Conservation (phyloP, 257 asterid species). For the Solanum peruvianum region DNA sequence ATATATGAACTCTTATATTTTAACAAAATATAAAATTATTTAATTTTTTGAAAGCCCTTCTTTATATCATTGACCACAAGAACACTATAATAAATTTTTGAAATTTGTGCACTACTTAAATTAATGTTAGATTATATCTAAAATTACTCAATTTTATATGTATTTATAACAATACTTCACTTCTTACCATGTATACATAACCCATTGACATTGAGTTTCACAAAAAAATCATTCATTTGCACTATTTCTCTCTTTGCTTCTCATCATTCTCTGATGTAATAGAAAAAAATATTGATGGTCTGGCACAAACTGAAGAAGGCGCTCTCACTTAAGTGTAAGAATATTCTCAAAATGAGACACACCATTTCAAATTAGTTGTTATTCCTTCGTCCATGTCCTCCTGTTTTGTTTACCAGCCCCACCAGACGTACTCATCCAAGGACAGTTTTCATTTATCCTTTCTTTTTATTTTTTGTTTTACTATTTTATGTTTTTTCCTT, state of each 20-base stretch:
- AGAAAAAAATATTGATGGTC: background rate
- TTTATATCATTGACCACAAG: no score
- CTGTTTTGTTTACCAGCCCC: background rate
- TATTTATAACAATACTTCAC: background rate
- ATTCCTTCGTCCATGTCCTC: background rate
- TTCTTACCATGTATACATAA: background rate
- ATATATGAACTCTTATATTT: no score
- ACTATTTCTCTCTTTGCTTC: background rate
- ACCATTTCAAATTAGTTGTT: background rate
- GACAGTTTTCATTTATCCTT: background rate
- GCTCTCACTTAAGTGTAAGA: background rate
- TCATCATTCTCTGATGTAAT: background rate
- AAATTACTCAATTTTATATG: no score
- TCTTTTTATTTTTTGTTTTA: background rate
- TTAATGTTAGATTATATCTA: background rate
- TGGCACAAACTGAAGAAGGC: conserved; percentile 14
- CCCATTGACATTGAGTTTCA: background rate
- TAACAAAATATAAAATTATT: no score
- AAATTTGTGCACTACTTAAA: no score
- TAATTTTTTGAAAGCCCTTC: no score
- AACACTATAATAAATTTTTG: no score
- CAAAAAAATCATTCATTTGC: no score
- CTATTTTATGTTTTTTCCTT: background rate
- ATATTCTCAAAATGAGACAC: background rate
- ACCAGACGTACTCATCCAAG: background rate